Evolutionary conservation across 179 eudicot species (phyloP), one percentile per base, ranked within the genome.

Genomic region (Patellifolia procumbens): DNA sequence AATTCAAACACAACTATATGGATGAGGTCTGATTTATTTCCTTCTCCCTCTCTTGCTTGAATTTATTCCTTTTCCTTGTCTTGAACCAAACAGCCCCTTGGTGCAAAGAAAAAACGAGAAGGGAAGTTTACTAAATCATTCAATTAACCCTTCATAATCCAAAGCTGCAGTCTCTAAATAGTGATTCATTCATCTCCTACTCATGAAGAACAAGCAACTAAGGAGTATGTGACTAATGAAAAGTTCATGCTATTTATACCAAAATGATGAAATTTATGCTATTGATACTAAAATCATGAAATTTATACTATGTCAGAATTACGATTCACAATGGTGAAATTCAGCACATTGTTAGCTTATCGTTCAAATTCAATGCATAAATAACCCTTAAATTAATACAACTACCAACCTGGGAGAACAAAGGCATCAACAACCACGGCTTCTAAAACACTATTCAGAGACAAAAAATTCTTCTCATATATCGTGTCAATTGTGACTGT

Each of bases 381-480:
- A 28, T 2, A 39, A 64, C 13, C 39, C 52, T 49, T 8, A 49
- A 39, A 66, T 12, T 45, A 62, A 32, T 28, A 28, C 26, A 60
- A 46, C 52, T 62, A 72, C 29, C 45, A 83, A 92, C 98, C 98
- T 86, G 96, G 91, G 69, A 94, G 94, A 74, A 83, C 70, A 83
- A 82, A 92, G 43, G 86, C 78, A 74, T 89, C 88, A 24, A 94
- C 74, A 67, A 94, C 80, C 64, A 94, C 93, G 83, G 89, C 96
- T 75, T 94, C 96, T 72, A 94, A 83, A 43, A 92, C 91, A 73
- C 97, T 89, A 78, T 72, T 86, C 64, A 90, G 76, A 0, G 96
- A 90, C 76, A 94, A 76, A 76, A 89, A 94, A 17, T 89, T 94
- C 85, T 92, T 94, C 84, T 90, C 97, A 43, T 87, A 87, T 45